Evolutionary conservation across 768 basidiomycete species (phyloP), one percentile per base, ranked within the genome.

Genomic region (Boletus tylopilopsis): DNA sequence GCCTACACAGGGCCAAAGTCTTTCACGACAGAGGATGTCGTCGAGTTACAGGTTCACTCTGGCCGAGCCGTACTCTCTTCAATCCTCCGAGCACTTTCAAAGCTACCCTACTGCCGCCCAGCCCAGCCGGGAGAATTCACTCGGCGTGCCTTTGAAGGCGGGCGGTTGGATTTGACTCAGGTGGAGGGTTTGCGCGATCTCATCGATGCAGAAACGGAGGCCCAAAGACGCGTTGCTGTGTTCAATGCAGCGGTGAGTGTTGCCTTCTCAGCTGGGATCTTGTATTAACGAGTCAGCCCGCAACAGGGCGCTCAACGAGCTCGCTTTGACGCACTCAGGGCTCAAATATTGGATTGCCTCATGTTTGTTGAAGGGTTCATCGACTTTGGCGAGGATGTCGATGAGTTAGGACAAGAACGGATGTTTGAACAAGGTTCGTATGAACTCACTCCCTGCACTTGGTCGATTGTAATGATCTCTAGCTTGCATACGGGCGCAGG

Each of bases 91-190:
- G 80, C 85, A 4, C 74, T 94, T 2, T 77, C 82, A 11, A 66
- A 65, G 16, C 49, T 92, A 9, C 80, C 84, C 0, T 78, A 71
- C 48, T 82, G 83, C 43, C 81, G 93, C 4, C 85, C 85, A 6
- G 93, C 93, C 2, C 84, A 86, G 59, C 80, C 85, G 2, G 93
- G 93, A 24, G 93, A 95, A 68, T 95, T 95, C 60, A 94, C 93
- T 13, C 77, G 85, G 23, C 83, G 88, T 37, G 91, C 92, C 0
- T 90, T 91, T 54, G 71, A 84, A 23, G 84, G 80, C 18, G 93
- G 93, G 0, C 76, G 90, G 36, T 71, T 95, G 45, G 92, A 94
- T 61, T 68, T 95, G 47, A 92, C 90, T 0, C 87, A 94, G 68
- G 91, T 90, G 1, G 93, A 95, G 62, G 93, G 90, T 6, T 64